These are phyloP conservation scores for Brassica rapa DNA, from an alignment of 345 rosid species.

Conservation along the genomic window DNA sequence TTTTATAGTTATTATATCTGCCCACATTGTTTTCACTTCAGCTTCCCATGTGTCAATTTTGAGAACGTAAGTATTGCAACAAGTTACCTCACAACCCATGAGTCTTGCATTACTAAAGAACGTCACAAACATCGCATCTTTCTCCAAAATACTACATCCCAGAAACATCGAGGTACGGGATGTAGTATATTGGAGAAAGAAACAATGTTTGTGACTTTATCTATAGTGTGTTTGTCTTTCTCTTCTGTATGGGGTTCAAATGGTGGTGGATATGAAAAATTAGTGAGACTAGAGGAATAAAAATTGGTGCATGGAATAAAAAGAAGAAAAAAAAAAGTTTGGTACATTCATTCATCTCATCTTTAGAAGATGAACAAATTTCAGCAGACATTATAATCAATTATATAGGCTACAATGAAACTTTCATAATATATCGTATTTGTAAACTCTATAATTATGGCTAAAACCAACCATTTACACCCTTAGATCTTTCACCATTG, in stretches of 20 bases:
- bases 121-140: background rate
- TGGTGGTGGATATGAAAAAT: background rate
- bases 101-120: background rate
- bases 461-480: background rate
- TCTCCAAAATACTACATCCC: background rate
- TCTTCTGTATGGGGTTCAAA: background rate
- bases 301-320: no score
- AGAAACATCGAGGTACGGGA: background rate
- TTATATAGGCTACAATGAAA: background rate
- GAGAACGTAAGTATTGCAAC: background rate
- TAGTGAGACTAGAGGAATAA: background rate
- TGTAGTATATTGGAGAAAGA: no score
- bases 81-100: background rate
- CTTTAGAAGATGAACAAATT: background rate
- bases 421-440: background rate
- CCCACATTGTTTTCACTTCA: background rate
- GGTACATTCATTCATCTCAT: background rate
- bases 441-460: background rate
- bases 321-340: no score
- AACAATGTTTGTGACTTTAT: no score
- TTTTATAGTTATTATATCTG: background rate
- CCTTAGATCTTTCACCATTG: background rate
- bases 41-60: background rate
- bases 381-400: background rate
- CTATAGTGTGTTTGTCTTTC: no score